phyloP scores from a whole-genome alignment of 1,284 basidiomycete genomes.

The Gomphus bonarii region DNA sequence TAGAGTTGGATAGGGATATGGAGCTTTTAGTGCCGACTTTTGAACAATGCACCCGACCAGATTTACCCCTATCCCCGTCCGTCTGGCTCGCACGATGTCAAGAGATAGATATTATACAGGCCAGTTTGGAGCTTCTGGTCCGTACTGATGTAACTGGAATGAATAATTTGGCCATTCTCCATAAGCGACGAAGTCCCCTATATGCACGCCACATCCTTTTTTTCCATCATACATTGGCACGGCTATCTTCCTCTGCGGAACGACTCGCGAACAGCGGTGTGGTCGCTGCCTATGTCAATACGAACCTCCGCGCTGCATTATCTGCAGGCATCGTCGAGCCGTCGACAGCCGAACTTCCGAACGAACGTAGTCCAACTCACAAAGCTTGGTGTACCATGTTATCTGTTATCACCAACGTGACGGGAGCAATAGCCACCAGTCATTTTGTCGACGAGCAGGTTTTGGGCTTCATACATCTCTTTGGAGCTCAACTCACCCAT shows the following conservation, averaged over 20 bases:
- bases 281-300: conserved; percentile 75
- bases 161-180: conserved; percentile 49
- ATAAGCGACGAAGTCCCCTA: conserved; percentile 50
- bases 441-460: conserved; percentile 84
- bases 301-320: conserved; percentile 65
- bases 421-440: conserved; percentile 54
- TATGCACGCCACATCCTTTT: conserved; percentile 69
- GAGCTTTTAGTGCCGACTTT: conserved; percentile 75
- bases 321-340: conserved; percentile 69
- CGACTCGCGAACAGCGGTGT: conserved; percentile 78
- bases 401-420: conserved; percentile 66
- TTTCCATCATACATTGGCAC: conserved; percentile 82
- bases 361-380: conserved; percentile 70
- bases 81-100: conserved; percentile 76
- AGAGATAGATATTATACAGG: conserved; percentile 70
- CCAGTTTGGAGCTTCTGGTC: conserved; percentile 67
- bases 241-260: conserved; percentile 69
- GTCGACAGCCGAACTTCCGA: conserved; percentile 54
- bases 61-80: conserved; percentile 51
- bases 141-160: conserved; percentile 61
- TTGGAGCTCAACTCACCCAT: conserved; percentile 68
- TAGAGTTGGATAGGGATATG: conserved; percentile 69
- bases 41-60: conserved; percentile 56
- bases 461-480: conserved; percentile 78
- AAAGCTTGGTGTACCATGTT: conserved; percentile 80